Conservation (phyloP, 352 stramenopile species). For the Phytophthora pisi region DNA sequence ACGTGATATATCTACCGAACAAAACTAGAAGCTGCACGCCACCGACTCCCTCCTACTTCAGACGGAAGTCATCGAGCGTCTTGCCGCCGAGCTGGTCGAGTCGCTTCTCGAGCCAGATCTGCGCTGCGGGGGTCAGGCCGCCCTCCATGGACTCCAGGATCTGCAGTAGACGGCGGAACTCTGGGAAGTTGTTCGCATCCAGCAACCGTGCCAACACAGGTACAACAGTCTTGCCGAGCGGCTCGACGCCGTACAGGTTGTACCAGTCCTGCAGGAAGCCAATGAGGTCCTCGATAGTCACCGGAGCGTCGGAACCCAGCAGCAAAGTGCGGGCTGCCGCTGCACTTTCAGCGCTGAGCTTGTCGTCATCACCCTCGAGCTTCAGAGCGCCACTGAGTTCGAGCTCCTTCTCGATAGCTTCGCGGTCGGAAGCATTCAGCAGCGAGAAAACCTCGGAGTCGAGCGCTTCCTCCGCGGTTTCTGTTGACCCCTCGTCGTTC, state of each 20-base stretch:
- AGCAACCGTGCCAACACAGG: slow-evolving; percentile 69
- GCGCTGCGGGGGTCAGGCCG: slow-evolving; percentile 62
- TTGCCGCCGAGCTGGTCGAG: slow-evolving; percentile 52
- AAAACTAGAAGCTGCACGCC: slow-evolving; percentile 19
- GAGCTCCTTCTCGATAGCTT: slow-evolving; percentile 60
- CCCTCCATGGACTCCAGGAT: slow-evolving; percentile 80
- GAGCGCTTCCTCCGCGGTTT: slow-evolving; percentile 31
- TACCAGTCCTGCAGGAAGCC: slow-evolving; percentile 89
- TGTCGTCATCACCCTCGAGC: slow-evolving; percentile 51
- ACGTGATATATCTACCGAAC: slow-evolving; percentile 27
- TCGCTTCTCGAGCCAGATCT: slow-evolving; percentile 79
- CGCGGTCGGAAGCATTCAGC: slow-evolving; percentile 44
- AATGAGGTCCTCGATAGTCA: slow-evolving; percentile 63
- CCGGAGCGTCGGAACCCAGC: slow-evolving; percentile 46
- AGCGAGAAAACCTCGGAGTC: slow-evolving; percentile 39
- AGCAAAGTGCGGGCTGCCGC: slow-evolving; percentile 23
- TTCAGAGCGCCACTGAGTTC: slow-evolving; percentile 38
- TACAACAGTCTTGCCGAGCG: slow-evolving; percentile 76
- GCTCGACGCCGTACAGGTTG: slow-evolving; percentile 77
- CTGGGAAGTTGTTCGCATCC: slow-evolving; percentile 50
- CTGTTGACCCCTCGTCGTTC: slow-evolving; percentile 5
- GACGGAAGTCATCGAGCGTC: slow-evolving; percentile 66
- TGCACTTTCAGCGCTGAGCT: slow-evolving; percentile 29
- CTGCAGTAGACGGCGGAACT: slow-evolving; percentile 76
- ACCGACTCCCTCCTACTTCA: slow-evolving; percentile 20